A percentile compares a stretch with the other conserved stretches of the same genome.
Conservation (phyloP, 2,329 filamentous ascomycete genomes). For the Fusarium chuoi region DNA sequence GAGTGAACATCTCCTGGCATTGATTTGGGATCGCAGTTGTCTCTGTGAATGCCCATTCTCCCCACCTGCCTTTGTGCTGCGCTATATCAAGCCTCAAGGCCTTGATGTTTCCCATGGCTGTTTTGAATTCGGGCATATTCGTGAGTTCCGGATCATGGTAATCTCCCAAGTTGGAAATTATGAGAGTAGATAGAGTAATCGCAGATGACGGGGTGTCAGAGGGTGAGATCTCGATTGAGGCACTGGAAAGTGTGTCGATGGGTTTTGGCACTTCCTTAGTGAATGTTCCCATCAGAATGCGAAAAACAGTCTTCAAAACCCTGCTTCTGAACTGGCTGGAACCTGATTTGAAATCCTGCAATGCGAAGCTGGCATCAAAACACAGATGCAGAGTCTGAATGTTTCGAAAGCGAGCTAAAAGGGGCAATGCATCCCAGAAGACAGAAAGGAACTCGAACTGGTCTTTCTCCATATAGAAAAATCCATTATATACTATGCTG, state of each 20-base stretch:
- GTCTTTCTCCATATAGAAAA: not conserved
- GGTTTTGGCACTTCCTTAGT: not conserved
- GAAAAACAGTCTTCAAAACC: not conserved
- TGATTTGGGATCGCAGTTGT: not conserved
- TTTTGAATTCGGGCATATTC: not conserved
- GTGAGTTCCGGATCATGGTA: not conserved
- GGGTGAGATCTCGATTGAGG: not conserved
- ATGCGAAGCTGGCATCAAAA: not conserved
- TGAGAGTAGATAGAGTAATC: not conserved
- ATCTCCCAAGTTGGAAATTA: not conserved
- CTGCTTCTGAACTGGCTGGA: not conserved
- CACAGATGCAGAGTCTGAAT: not conserved
- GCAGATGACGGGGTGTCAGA: accelerated
- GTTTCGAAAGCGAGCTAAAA: not conserved
- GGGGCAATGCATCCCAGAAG: not conserved
- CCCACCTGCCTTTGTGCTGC: not conserved
- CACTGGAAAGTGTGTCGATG: not conserved
- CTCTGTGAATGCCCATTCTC: accelerated
- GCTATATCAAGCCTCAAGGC: not conserved
- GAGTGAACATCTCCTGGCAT: not conserved
- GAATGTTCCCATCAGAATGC: not conserved
- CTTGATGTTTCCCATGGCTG: not conserved
- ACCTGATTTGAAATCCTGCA: accelerated
- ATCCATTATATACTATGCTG: not conserved
- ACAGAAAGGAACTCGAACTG: not conserved